Evolutionary conservation across 1,139 yeast species (phyloP).

Genomic region (Yamadazyma buinensis): DNA sequence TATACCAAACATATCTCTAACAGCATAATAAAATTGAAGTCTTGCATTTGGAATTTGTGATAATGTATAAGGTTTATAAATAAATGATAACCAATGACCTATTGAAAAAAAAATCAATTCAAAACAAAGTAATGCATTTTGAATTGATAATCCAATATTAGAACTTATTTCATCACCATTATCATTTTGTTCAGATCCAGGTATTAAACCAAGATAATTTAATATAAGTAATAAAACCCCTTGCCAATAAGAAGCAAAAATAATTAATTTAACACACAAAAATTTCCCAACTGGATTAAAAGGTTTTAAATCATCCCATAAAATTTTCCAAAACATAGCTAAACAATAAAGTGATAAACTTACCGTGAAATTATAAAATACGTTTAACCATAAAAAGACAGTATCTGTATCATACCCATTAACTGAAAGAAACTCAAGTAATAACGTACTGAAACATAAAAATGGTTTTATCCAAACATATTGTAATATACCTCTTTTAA

Average conservation of each 20-base stretch:
- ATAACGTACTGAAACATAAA: constrained; percentile 54
- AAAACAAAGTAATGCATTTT: constrained; percentile 75
- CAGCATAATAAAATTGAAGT: constrained; percentile 54
- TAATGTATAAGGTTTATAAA: constrained; percentile 67
- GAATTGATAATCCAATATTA: constrained; percentile 57
- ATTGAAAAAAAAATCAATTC: constrained; percentile 85
- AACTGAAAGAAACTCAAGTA: constrained; percentile 48
- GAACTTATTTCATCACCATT: constrained; percentile 22
- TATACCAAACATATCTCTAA: constrained; percentile 72
- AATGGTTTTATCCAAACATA: constrained; percentile 94
- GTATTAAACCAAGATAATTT: constrained; percentile 52
- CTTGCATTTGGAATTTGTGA: constrained; percentile 65
- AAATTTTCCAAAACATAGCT: constrained; percentile 89
- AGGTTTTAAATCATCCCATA: constrained; percentile 70
- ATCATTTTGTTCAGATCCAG: constrained; percentile 23
- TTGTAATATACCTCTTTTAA: constrained; percentile 86
- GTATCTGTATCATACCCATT: constrained; percentile 49
- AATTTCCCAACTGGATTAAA: constrained; percentile 92
- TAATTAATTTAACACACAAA: constrained; percentile 85
- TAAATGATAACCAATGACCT: constrained; percentile 85
- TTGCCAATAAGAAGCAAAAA: constrained; percentile 98
- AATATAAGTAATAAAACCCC: constrained; percentile 67
- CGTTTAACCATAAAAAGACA: constrained; percentile 61
- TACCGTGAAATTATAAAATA: constrained; percentile 76
- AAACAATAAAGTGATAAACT: constrained; percentile 78